Percentiles rank a stretch among this genome's conserved stretches.
These are phyloP conservation scores for Clathrospora elynae DNA, from an alignment of 2,329 filamentous ascomycete species.

Conservation along the genomic window DNA sequence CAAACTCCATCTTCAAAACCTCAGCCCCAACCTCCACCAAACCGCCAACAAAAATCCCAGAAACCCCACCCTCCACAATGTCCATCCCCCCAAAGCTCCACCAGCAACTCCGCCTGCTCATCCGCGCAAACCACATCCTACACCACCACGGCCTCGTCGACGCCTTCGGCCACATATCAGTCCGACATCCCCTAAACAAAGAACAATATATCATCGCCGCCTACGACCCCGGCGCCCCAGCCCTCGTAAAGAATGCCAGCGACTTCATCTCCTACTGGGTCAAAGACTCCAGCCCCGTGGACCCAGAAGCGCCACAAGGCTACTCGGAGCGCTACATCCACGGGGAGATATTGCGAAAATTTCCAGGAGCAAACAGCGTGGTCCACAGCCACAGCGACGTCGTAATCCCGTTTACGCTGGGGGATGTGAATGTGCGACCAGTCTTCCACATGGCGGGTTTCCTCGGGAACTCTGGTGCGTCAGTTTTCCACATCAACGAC, in stretches of 20 bases:
- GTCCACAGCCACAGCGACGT: slow-evolving; percentile 50
- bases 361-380: slow-evolving; percentile 48
- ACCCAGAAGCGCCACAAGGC: slow-evolving; percentile 44
- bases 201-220: slow-evolving; percentile 57
- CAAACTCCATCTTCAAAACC: not conserved
- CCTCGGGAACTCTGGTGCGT: slow-evolving; percentile 31
- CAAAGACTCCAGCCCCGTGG: slow-evolving; percentile 50
- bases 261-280: slow-evolving; percentile 58
- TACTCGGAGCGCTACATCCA: slow-evolving; percentile 55
- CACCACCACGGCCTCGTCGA: slow-evolving; percentile 58
- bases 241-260: slow-evolving; percentile 49
- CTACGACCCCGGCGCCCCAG: slow-evolving; percentile 53
- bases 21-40: not conserved
- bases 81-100: slow-evolving; percentile 19
- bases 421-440: slow-evolving; percentile 30
- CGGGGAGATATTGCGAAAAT: slow-evolving; percentile 47
- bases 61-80: slow-evolving; percentile 2
- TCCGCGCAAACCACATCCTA: slow-evolving; percentile 54
- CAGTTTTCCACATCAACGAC: slow-evolving; percentile 20
- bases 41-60: not conserved
- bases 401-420: slow-evolving; percentile 49
- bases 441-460: slow-evolving; percentile 51
- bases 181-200: slow-evolving; percentile 54
- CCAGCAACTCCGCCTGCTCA: slow-evolving; percentile 28
- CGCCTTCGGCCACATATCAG: slow-evolving; percentile 60